These are phyloP conservation scores for Hyaloscypha variabilis DNA, from an alignment of 495 filamentous ascomycete genomes.

Conservation along the genomic window DNA sequence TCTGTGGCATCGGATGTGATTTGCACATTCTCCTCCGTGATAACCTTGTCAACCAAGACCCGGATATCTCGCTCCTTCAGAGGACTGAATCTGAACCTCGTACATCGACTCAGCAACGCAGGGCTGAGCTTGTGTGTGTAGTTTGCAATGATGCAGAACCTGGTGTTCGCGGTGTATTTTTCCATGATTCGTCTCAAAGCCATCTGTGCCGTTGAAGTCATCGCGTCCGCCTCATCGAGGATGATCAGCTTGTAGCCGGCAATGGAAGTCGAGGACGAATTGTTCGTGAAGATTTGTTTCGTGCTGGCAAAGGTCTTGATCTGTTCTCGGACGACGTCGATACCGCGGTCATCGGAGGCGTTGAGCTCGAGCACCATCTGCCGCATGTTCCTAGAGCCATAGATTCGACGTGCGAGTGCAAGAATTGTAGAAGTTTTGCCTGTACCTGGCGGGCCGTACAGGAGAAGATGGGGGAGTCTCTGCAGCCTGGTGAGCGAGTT, in stretches of 20 bases:
- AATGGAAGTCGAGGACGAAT: conserved; percentile 64
- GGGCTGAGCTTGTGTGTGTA: conserved; percentile 99
- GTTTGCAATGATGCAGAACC: conserved; percentile 98
- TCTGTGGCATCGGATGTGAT: conserved; percentile 79
- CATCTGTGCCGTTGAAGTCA: conserved; percentile 98
- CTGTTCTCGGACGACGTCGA: conserved; percentile 97
- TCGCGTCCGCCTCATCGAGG: conserved; percentile 96
- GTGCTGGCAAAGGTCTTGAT: conserved; percentile 97
- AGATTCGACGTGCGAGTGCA: conserved; percentile 86
- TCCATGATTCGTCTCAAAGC: conserved; percentile 97
- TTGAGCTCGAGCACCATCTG: conserved; percentile 99
- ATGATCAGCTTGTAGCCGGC: conserved; percentile 88
- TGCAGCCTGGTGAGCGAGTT: conserved; percentile 31
- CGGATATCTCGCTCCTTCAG: conserved; percentile 86
- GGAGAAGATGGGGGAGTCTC: conserved; percentile 92
- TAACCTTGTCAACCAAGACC: conserved; percentile 82
- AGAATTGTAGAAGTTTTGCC: conserved; percentile 98
- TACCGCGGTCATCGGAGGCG: conserved; percentile 94
- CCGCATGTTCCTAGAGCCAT: conserved; percentile 87
- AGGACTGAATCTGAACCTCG: conserved; percentile 92
- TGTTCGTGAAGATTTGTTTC: conserved; percentile 58
- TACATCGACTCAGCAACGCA: conserved; percentile 89
- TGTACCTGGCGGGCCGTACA: conserved; percentile 96
- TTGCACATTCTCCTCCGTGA: conserved; percentile 82
- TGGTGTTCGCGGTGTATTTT: conserved; percentile 96